Conservation (phyloP, 176 grass and related monocot species). For the Eragrostis curvula region DNA sequence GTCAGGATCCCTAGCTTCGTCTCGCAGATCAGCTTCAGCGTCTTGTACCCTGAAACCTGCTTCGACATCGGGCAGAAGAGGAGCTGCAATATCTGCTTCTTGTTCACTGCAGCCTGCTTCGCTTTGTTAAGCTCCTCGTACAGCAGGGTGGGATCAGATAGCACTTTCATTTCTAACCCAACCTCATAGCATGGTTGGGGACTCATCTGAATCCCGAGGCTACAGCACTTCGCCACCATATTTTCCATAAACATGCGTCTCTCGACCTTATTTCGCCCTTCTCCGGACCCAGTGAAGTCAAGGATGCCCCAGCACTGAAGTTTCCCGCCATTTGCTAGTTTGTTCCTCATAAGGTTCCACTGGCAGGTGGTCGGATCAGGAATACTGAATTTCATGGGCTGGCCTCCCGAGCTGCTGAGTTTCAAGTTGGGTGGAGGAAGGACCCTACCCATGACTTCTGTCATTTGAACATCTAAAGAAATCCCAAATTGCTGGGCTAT, state of each 20-base stretch:
- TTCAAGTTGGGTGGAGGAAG: conserved; percentile 51
- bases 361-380: conserved; percentile 35
- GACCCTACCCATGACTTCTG: conserved; percentile 55
- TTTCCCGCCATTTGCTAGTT: conserved; percentile 39
- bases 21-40: conserved; percentile 61
- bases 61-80: conserved; percentile 64
- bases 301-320: conserved; percentile 58
- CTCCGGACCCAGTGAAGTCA: conserved; percentile 57
- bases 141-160: conserved; percentile 19
- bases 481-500: conserved; percentile 51
- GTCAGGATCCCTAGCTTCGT: conserved; percentile 65
- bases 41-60: conserved; percentile 58
- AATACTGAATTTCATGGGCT: conserved; percentile 26
- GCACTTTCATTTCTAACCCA: conserved; percentile 20
- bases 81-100: conserved; percentile 44
- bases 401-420: conserved; percentile 36
- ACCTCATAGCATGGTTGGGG: not conserved
- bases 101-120: conserved; percentile 16
- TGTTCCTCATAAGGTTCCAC: conserved; percentile 54
- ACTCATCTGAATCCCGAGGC: conserved; percentile 48
- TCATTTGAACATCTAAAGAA: conserved; percentile 57
- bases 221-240: conserved; percentile 39
- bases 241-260: conserved; percentile 29
- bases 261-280: not conserved
- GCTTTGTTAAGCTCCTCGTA: conserved; percentile 35